phyloP scores from a whole-genome alignment of 192 early-diverging fungal species.

The Backusella mclennaniae region DNA sequence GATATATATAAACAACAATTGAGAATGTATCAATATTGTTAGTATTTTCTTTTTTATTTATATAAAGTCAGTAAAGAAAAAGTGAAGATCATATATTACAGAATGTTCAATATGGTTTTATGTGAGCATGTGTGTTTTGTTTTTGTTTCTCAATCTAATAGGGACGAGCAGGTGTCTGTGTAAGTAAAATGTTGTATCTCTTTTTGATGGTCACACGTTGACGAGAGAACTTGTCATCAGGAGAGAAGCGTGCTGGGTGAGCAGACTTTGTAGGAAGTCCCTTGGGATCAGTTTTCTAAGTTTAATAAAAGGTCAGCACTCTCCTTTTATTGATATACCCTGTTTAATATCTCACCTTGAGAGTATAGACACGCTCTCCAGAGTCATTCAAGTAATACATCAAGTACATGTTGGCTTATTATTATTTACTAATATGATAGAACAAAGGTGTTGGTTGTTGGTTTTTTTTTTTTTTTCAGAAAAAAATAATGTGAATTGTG shows the following conservation, averaged over 20 bases:
- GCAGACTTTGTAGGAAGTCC: constrained; percentile 94
- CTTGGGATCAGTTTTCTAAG: constrained; percentile 74
- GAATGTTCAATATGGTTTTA: background rate
- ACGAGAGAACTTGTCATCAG: constrained; percentile 98
- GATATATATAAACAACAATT: background rate
- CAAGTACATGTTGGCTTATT: constrained; percentile 74
- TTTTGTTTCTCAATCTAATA: constrained; percentile 9
- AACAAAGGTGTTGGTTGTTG: background rate
- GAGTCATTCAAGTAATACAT: constrained; percentile 79
- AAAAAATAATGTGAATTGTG: background rate
- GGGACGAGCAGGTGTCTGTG: constrained; percentile 48
- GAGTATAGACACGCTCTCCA: constrained; percentile 94
- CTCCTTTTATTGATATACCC: background rate
- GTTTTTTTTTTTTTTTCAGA: background rate
- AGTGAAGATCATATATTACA: background rate
- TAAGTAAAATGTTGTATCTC: constrained; percentile 84
- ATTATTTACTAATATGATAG: background rate
- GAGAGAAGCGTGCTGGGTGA: constrained; percentile 98
- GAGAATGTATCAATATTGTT: background rate
- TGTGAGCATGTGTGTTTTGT: background rate
- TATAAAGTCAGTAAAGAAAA: background rate
- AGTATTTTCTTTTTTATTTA: background rate
- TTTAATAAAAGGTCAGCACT: background rate
- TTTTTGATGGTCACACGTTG: constrained; percentile 97
- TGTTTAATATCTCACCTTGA: constrained; percentile 62